Evolutionary conservation across 441 rosid genomes (phyloP).

Genomic region (Mallotus japonicus): DNA sequence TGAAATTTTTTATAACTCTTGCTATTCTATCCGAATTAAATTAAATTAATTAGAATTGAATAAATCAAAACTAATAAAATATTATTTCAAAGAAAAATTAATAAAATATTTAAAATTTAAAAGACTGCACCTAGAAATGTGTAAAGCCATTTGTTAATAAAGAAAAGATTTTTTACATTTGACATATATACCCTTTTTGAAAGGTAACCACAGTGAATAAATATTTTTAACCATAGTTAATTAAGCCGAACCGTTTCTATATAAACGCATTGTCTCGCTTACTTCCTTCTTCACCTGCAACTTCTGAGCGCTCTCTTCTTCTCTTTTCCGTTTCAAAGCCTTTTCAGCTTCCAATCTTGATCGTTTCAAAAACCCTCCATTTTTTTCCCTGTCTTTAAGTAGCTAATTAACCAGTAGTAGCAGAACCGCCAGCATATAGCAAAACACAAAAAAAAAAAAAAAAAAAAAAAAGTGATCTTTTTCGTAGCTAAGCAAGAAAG

Average conservation of each 20-base stretch:
- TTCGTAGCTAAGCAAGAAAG: background rate
- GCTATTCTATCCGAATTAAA: too few species aligned
- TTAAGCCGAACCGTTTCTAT: slow-evolving; percentile 15
- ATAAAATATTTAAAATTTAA: too few species aligned
- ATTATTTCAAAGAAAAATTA: too few species aligned
- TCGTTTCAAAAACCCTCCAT: background rate
- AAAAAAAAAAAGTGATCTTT: background rate
- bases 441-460: background rate
- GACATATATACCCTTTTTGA: too few species aligned
- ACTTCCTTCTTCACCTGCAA: slow-evolving; percentile 9
- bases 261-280: slow-evolving; percentile 5
- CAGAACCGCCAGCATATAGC: too few species aligned
- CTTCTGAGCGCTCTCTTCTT: background rate
- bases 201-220: background rate
- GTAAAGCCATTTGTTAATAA: too few species aligned
- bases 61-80: too few species aligned
- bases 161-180: too few species aligned
- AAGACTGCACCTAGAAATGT: too few species aligned
- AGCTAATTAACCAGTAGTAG: too few species aligned
- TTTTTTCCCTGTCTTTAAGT: background rate
- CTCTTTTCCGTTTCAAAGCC: slow-evolving; percentile 9
- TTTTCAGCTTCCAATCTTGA: background rate
- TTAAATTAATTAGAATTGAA: too few species aligned
- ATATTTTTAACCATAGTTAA: slow-evolving; percentile 19
- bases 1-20: too few species aligned